phyloP scores from a whole-genome alignment of 352 stramenopile species.

The Phytophthora colocasiae region DNA sequence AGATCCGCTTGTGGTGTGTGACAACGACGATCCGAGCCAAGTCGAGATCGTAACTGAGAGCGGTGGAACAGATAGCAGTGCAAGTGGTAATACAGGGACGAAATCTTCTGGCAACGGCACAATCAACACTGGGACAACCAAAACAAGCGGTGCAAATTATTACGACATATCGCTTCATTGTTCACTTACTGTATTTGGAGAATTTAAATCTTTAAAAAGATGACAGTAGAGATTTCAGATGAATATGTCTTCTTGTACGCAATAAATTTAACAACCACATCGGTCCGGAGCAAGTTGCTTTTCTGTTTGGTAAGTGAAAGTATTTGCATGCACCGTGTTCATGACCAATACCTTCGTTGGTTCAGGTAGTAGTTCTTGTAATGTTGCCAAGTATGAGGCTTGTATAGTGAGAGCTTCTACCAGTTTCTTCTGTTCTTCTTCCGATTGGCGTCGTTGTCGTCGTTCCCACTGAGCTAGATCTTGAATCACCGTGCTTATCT shows the following conservation, averaged over 20 bases:
- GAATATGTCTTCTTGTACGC: too few species aligned
- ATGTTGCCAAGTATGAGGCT: not conserved
- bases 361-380: not conserved
- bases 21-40: constrained; percentile 6
- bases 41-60: constrained; percentile 2
- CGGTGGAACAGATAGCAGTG: constrained; percentile 6
- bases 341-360: not conserved
- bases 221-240: too few species aligned
- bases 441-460: not conserved
- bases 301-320: too few species aligned
- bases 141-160: not conserved
- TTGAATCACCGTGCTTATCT: not conserved
- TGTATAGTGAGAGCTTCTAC: not conserved
- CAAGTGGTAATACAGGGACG: not conserved
- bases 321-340: too few species aligned
- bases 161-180: constrained; percentile 1
- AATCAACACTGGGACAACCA: constrained; percentile 6
- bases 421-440: not conserved
- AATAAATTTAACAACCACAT: too few species aligned
- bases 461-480: not conserved
- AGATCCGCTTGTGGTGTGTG: constrained; percentile 69
- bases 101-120: not conserved
- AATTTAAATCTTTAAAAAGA: too few species aligned
- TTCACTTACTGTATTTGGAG: not conserved
- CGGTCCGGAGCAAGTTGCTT: too few species aligned